Base-by-base conservation (phyloP, 768 basidiomycete species). In the Leccinellum rugosiceps region DNA sequence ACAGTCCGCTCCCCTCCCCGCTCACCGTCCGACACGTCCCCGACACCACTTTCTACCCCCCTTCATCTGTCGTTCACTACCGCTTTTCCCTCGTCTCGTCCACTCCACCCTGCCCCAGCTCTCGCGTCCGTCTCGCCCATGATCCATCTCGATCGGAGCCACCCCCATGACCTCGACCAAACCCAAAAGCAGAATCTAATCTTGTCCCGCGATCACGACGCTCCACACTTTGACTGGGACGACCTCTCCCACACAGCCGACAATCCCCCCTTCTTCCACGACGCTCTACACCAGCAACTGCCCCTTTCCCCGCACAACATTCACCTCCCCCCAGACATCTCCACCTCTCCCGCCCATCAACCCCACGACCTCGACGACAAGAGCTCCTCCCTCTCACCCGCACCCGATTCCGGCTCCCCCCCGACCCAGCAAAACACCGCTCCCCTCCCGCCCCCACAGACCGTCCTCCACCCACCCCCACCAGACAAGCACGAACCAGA, bases 381-480 rank as follows among this genome's bases (percentile, higher is more conserved):
- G 64, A 79, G 76, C 65, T 86, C 84, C 1, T 82, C 83, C 28
- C 74, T 85, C 47, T 84, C 84, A 19, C 83, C 84, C 25, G 75
- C 78, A 0, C 83, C 84, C 31, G 79, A 80, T 46, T 69, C 76
- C 8, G 72, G 68, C 30, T 78, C 79, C 1, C 76, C 75, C 17
- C 67, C 64, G 15, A 67, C 72, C 57, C 60, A 61, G 2, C 61
- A 60, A 53, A 63, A 65, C 55, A 25, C 55, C 58, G 55, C 59
- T 8, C 50, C 69, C 4, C 64, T 26, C 41, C 34, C 59, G 3
- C 69, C 53, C 67, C 15, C 17, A 8, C 65, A 68, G 43, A 34
- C 66, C 4, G 60, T 55, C 19, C 49, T 62, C 41, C 61, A 62
- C 7, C 58, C 60, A 19, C 53, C 68, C 11, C 47, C 21, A 26